Percentiles rank a stretch among this genome's conserved stretches.
phyloP scores from a whole-genome alignment of 352 stramenopile genomes.

The Phytophthora podocarpi region DNA sequence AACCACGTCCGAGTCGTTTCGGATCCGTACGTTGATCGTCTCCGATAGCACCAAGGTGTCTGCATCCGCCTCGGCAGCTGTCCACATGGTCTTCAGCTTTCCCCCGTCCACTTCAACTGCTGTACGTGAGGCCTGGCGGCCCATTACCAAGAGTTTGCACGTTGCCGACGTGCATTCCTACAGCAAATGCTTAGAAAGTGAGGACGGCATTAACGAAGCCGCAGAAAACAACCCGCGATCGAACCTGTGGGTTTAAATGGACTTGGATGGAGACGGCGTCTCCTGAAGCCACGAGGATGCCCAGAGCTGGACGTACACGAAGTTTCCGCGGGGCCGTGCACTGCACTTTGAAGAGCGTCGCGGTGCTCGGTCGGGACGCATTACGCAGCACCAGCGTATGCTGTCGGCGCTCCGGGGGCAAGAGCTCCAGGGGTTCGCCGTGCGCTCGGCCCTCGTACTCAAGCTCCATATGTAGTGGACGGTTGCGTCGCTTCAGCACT shows the following conservation, averaged over 20 bases:
- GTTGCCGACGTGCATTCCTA: conserved; percentile 30
- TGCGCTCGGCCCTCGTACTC: conserved; percentile 4
- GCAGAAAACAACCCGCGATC: too few relatives aligned
- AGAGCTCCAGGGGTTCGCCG: conserved; percentile 9
- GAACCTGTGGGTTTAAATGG: conserved; percentile 39
- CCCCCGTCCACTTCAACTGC: background rate
- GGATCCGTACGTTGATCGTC: conserved; percentile 34
- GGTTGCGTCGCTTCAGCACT: too few relatives aligned
- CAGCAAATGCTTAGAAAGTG: conserved; percentile 7
- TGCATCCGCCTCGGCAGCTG: conserved; percentile 20
- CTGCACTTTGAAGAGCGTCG: conserved; percentile 52
- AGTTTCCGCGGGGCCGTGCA: conserved; percentile 44
- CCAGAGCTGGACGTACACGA: conserved; percentile 41
- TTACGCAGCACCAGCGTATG: conserved; percentile 5
- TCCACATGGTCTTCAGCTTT: conserved; percentile 38
- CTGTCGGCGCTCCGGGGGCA: background rate
- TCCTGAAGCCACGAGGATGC: conserved; percentile 4
- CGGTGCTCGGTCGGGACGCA: background rate
- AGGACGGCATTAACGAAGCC: background rate
- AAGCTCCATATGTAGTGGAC: too few relatives aligned
- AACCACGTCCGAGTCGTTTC: background rate
- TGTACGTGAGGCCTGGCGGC: background rate
- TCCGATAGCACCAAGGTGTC: conserved; percentile 41
- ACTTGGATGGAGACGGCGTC: conserved; percentile 27
- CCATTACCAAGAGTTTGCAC: conserved; percentile 48